Evolutionary conservation across 768 basidiomycete genomes (phyloP), one percentile per base, ranked within the genome.

Genomic region (Trametes cingulata): DNA sequence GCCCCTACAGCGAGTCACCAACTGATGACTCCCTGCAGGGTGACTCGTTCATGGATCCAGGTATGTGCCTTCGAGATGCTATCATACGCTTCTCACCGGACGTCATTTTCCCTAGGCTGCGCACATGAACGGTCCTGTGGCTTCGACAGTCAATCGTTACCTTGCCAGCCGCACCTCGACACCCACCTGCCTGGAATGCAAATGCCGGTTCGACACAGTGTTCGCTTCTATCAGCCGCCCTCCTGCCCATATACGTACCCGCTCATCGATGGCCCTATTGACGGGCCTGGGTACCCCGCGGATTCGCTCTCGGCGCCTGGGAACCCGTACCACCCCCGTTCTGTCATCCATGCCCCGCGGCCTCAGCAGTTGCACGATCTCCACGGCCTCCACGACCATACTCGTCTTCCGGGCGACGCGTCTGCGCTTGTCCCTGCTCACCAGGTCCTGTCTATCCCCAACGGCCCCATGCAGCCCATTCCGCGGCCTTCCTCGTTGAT

Each of bases 401-500:
- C 45, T 25, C 56, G 54, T 36, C 39, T 47, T 20, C 6, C 46
- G n/a, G 57, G 53, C 13, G 60, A 58, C 37, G 39, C 40, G 22
- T 49, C 29, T 17, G 48, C 56, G 29, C 35, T 49, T 0, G 17
- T 50, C 19, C 25, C 53, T 36, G 24, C 62, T 2, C 63, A 59
- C 47, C 65, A 50, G 22, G 47, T 65, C 17, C 55, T 65, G 25
- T 58, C 61, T 22, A 67, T 65, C 17, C 61, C 66, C 33, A 52
- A 25, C 42, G 52, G 57, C 29, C 60, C 63, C 39, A 58, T 63
- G 47, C 60, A 58, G 13, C 58, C 61, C 43, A 42, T 60, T 12
- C 60, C 57, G 46, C 56, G 59, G 42, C 69, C 45, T 13, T 66
- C 58, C 36, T 64, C 65, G 46, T 62, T 63, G 65, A 62, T 58